These are phyloP conservation scores for Haplosporangium gracile DNA, from an alignment of 192 early-diverging fungal genomes.

Conservation along the genomic window DNA sequence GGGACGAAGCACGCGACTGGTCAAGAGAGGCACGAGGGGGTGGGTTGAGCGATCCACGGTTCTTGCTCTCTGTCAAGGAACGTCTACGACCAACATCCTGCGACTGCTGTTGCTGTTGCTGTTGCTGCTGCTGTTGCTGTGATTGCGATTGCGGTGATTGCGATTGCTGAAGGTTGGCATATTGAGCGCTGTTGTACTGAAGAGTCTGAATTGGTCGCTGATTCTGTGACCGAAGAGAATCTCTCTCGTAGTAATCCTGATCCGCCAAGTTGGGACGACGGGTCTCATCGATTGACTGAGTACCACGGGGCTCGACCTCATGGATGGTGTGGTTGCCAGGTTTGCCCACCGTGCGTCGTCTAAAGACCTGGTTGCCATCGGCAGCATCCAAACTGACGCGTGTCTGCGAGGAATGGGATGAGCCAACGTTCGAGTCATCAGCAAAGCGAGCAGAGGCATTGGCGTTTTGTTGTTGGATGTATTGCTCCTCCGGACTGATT, in stretches of 20 bases:
- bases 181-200: constrained; percentile 13
- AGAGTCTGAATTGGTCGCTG: constrained; percentile 16
- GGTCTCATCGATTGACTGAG: constrained; percentile 46
- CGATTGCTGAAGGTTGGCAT: not conserved
- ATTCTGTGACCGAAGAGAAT: not conserved
- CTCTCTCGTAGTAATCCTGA: constrained; percentile 7
- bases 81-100: constrained; percentile 17
- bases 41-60: constrained; percentile 21
- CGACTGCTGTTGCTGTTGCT: constrained; percentile 10
- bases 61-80: constrained; percentile 25
- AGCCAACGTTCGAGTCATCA: constrained; percentile 17
- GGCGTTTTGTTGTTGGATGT: constrained; percentile 4
- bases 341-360: constrained; percentile 35
- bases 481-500: not conserved
- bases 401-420: constrained; percentile 18
- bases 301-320: constrained; percentile 19
- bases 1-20: not conserved
- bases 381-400: constrained; percentile 26
- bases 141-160: constrained; percentile 24
- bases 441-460: not conserved
- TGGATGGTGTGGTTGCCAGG: constrained; percentile 7
- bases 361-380: constrained; percentile 10
- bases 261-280: constrained; percentile 18
- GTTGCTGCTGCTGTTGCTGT: constrained; percentile 22
- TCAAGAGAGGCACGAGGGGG: constrained; percentile 30